A percentile compares a stretch with the other conserved stretches of the same genome.
These are phyloP conservation scores for Pseudogymnoascus sp. DNA, from an alignment of 2,329 filamentous ascomycete genomes.

Conservation along the genomic window DNA sequence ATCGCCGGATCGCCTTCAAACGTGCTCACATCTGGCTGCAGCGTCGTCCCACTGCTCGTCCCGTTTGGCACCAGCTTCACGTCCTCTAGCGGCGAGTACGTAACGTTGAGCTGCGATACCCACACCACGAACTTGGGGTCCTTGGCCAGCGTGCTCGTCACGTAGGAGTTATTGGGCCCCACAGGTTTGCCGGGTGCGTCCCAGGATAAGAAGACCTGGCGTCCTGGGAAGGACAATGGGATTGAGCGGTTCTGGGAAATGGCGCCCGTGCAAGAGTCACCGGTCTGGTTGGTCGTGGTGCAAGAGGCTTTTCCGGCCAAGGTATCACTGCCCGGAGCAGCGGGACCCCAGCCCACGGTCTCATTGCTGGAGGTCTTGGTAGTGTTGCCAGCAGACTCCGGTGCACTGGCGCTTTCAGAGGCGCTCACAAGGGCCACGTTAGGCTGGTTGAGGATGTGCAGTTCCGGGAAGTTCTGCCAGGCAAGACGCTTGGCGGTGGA, in stretches of 20 bases:
- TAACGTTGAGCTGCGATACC: slow-evolving; percentile 71
- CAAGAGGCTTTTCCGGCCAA: slow-evolving; percentile 45
- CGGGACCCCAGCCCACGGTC: slow-evolving; percentile 48
- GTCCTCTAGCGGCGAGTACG: slow-evolving; percentile 55
- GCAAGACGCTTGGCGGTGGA: slow-evolving; percentile 63
- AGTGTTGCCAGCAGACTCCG: background rate
- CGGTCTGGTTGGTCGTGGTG: slow-evolving; percentile 45
- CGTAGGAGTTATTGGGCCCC: slow-evolving; percentile 76
- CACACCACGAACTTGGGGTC: slow-evolving; percentile 63
- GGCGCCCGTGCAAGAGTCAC: slow-evolving; percentile 53
- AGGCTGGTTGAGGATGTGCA: slow-evolving; percentile 67
- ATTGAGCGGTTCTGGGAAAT: slow-evolving; percentile 62
- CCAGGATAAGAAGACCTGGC: slow-evolving; percentile 64
- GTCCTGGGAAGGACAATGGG: slow-evolving; percentile 68
- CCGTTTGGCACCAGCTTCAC: slow-evolving; percentile 33
- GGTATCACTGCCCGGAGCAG: slow-evolving; percentile 27
- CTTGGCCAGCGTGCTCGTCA: slow-evolving; percentile 55
- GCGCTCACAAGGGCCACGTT: slow-evolving; percentile 63
- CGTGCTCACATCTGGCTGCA: slow-evolving; percentile 64
- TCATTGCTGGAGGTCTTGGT: slow-evolving; percentile 56
- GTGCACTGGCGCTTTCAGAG: background rate
- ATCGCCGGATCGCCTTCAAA: slow-evolving; percentile 57
- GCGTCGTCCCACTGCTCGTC: slow-evolving; percentile 40
- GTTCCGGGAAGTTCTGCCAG: slow-evolving; percentile 77
- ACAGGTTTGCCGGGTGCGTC: slow-evolving; percentile 60